Evolutionary conservation across 805 yeast species (phyloP).

Genomic region (Kuraishia borneana): DNA sequence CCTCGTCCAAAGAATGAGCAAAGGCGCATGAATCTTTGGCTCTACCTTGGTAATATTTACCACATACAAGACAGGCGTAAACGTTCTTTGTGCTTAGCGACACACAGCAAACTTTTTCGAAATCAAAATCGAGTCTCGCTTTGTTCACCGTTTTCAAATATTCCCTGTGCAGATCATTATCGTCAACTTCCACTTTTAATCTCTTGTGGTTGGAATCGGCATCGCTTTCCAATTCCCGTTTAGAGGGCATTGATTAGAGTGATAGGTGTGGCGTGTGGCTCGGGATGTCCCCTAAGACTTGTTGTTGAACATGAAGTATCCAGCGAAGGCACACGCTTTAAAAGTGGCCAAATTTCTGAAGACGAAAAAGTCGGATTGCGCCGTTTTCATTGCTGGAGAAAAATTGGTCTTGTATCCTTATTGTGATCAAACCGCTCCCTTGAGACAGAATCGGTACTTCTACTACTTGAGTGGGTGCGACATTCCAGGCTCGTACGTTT

Average conservation of each 20-base stretch:
- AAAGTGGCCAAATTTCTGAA: constrained; percentile 28
- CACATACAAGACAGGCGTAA: constrained; percentile 67
- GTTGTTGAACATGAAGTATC: constrained; percentile 40
- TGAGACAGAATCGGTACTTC: constrained; percentile 88
- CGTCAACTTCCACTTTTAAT: background rate
- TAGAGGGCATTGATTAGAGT: background rate
- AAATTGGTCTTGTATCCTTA: constrained; percentile 50
- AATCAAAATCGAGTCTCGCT: constrained; percentile 50
- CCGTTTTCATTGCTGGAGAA: constrained; percentile 54
- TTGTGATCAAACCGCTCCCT: constrained; percentile 67
- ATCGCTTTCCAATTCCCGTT: background rate
- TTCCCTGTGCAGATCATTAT: background rate
- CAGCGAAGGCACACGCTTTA: constrained; percentile 69
- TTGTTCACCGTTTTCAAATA: constrained; percentile 34
- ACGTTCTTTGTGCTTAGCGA: constrained; percentile 51
- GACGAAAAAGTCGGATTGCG: constrained; percentile 9
- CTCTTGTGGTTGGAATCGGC: background rate
- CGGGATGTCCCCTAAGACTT: background rate
- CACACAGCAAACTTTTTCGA: constrained; percentile 54
- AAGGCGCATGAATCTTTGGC: constrained; percentile 55
- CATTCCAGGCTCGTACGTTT: constrained; percentile 63
- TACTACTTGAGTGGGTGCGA: constrained; percentile 78
- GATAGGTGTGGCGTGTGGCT: background rate
- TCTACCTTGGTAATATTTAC: constrained; percentile 63
- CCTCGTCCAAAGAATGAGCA: constrained; percentile 48